Base-by-base conservation (phyloP, 148 eudicot species). In the Vaccinium darrowii region DNA sequence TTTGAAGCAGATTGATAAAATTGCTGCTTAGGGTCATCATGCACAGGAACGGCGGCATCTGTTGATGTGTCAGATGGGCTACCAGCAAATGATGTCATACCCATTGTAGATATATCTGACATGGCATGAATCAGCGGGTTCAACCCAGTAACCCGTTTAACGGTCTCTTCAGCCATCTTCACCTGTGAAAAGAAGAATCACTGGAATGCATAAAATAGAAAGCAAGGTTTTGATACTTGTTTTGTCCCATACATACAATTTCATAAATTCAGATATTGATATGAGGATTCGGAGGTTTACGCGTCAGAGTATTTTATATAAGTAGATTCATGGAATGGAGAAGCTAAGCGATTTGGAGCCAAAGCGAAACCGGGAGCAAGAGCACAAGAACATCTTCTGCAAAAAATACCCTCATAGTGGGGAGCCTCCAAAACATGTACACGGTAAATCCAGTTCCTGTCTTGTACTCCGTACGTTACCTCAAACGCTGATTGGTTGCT, bases 131-230 rank as follows among this genome's bases (percentile, higher is more conserved):
- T 89, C 76, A 95, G 83, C 7, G 98, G 93, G 84, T 92, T 93
- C 90, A 95, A 89, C 58, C 98, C 98, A 4, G 99, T 97, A 5
- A 92, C 92, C 87, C 98, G 88, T 86, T 97, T 97, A 15, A 97
- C 99, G 7, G 94, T 91, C 87, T 95, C 99, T 89, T 97, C 99
- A 5, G 99, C 99, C 98, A 95, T 95, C 89, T 97, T 97, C 67
- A 97, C 99, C 99, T 97, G 91, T 60, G 83, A 19, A 62, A 50
- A 84, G 63, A 39, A 80, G 36, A 12, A 47, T 21, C 18, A 81
- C 11, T 3, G 15, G 47, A 76, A 30, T 25, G 58, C 7, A 63
- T 43, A 80, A 72, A 69, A 84, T 5, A 27, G 13, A 65, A 33
- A 63, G 72, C n/a, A 27, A 5, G 1, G 33, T 8, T 43, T 60